Evolutionary conservation across 345 rosid genomes (phyloP), one percentile per base, ranked within the genome.

Genomic region (Eutrema japonicum): DNA sequence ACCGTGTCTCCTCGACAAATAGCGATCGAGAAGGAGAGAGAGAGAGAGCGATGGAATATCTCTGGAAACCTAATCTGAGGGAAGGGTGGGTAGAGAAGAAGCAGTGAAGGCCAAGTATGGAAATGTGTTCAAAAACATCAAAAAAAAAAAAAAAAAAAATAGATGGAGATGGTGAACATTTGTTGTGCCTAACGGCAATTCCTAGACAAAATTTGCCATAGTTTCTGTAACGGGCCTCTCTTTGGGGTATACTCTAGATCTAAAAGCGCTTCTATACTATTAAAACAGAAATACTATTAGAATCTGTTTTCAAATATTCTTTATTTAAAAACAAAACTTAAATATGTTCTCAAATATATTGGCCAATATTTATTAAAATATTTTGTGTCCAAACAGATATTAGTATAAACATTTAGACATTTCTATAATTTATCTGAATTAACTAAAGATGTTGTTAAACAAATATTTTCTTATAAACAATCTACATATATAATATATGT

Each of bases 121-220:
- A 14, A 75, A 75, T 68, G 56, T 32, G 46, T 37, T 53, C 30
- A 64, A 54, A 64, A 32, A 53, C 70, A 14, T 54, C 8, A 61
- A 58, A 9, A 10, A 54, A 2, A 5, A 8, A 30, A 42, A 1
- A 32, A 50, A 36, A 12, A 4, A 10, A 54, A 64, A 63, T 4
- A 51, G 70, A 62, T 69, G 53, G 62, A 76, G 71, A 76, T 30
- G 70, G 75, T 76, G 45, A 61, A 10, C 16, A 62, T 62, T 62
- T 69, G 79, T 69, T 76, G 70, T 70, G 69, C 79, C 79, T 69
- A 69, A 76, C 75, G 4, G 18, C 70, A 76, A 69, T 68, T 76
- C 32, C 57, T 26, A 52, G 18, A 57, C 48, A 35, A 45, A 5
- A 29, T 43, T 52, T 32, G 10, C 61, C 7, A 22, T 26, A 3